Base-by-base conservation (phyloP, 176 grass and related monocot species). In the Alloteropsis semialata region DNA sequence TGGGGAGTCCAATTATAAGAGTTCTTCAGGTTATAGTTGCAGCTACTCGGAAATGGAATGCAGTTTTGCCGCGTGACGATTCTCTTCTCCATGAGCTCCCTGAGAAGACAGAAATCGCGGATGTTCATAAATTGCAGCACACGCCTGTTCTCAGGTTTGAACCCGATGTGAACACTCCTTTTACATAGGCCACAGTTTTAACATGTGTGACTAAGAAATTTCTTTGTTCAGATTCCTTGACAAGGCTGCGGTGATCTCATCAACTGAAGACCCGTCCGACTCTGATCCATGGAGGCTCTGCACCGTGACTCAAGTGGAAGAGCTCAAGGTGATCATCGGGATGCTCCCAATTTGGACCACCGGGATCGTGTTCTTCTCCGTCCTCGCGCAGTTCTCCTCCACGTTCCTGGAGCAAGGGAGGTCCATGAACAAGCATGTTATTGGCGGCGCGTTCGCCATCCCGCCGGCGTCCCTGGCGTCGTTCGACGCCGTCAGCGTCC, bases 371-470 rank as follows among this genome's bases (percentile, higher is more conserved):
- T 97, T 79, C 64, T 93, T 88, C 5, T 70, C 91, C 14, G 94
- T 97, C 5, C 90, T 91, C 58, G 88, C 94, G 54, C 94, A 97
- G 77, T 93, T 86, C 62, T 97, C 94, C 24, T 87, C 89, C 11
- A 97, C 92, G 82, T 97, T 93, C 75, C 69, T 97, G 37, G 94
- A 97, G 51, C 94, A 97, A 75, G 94, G 91, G 16, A 89, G 90
- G 84, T 81, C 81, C 24, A 84, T 97, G 74, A 59, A 93, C 82
- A 84, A 55, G 43, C 22, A 0, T 13, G 58, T 97, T n/a, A n/a
- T n/a, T n/a, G n/a, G n/a, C 28, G 88, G 88, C 37, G 48, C 78
- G 30, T 86, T 97, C 69, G 60, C 86, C 63, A 90, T 97, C 42
- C 94, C 94, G 5, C 87, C 94, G 13, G 94, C 94, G 42, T 97